These are phyloP conservation scores for Candida pseudocylindracea DNA, from an alignment of 1,139 yeast species.

Conservation along the genomic window DNA sequence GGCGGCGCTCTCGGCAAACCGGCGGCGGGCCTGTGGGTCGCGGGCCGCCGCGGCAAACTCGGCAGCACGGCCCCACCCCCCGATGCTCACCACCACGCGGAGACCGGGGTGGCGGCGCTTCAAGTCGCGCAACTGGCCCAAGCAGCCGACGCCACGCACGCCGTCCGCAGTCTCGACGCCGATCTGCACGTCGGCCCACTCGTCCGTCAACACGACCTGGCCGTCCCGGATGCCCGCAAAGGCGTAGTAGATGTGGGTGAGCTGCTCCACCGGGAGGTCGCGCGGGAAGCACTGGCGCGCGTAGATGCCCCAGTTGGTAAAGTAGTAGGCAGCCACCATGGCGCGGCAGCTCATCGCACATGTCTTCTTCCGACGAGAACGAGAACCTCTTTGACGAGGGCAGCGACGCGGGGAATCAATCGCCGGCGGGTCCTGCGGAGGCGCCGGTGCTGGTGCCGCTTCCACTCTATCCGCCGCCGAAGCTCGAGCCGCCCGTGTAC, in stretches of 20 bases:
- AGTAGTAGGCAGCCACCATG: conserved; percentile 6
- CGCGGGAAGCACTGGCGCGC: conserved; percentile 30
- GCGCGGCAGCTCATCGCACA: too few species aligned
- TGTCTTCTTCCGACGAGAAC: too few species aligned
- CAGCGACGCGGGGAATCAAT: too few species aligned
- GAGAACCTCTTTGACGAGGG: too few species aligned
- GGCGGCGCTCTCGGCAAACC: conserved; percentile 29
- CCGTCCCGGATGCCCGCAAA: conserved; percentile 44
- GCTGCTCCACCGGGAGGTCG: conserved; percentile 35
- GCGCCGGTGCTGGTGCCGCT: too few species aligned
- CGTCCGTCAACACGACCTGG: conserved; percentile 27
- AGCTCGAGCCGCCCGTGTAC: too few species aligned
- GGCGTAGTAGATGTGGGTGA: conserved; percentile 61
- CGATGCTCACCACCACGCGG: conserved; percentile 51
- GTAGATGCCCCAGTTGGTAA: conserved; percentile 55
- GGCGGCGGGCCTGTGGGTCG: conserved; percentile 12
- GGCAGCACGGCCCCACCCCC: conserved; percentile 63
- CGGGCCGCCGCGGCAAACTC: conserved; percentile 24
- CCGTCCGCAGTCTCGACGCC: conserved; percentile 7
- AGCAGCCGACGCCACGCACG: too few species aligned
- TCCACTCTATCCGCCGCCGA: too few species aligned
- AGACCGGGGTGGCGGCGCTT: conserved; percentile 17
- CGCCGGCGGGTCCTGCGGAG: too few species aligned
- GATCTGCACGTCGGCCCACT: conserved; percentile 43
- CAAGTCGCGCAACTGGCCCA: conserved; percentile 15